Conservation (phyloP, 2,329 filamentous ascomycete species). For the Ophiostoma perfectum region DNA sequence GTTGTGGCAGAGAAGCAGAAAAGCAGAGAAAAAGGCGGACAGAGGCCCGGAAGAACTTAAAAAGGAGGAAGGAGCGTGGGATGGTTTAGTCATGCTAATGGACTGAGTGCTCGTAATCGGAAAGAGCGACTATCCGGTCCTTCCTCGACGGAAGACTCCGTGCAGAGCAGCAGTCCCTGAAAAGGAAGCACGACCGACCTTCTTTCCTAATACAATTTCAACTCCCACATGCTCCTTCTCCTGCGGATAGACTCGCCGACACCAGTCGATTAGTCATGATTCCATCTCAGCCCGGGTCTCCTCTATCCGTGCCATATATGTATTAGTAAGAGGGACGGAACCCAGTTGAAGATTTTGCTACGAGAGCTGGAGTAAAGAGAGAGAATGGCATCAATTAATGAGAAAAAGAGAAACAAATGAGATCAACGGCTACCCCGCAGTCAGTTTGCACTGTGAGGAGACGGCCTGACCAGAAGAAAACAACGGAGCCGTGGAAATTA, state of each 20-base stretch:
- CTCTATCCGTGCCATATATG: no score
- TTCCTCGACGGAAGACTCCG: neutral
- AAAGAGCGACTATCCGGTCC: neutral
- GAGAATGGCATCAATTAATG: neutral
- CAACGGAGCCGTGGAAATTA: neutral
- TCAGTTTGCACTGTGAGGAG: conserved; percentile 2
- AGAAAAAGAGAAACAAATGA: neutral
- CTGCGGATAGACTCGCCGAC: no score
- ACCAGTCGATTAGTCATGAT: no score
- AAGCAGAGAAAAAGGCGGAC: neutral
- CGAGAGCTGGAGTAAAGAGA: neutral
- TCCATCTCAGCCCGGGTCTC: no score
- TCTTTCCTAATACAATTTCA: no score
- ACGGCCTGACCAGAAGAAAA: neutral
- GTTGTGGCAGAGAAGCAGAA: neutral
- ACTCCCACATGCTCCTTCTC: no score
- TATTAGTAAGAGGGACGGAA: no score
- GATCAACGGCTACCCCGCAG: neutral
- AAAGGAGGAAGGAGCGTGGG: neutral
- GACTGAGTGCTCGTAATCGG: neutral
- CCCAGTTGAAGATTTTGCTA: neutral
- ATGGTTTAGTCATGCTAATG: neutral
- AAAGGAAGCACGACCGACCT: neutral
- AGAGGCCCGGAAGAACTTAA: neutral
- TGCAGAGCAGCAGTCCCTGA: no score